phyloP scores from a whole-genome alignment of 2,329 filamentous ascomycete genomes.

The Xylariaceae sp. region DNA sequence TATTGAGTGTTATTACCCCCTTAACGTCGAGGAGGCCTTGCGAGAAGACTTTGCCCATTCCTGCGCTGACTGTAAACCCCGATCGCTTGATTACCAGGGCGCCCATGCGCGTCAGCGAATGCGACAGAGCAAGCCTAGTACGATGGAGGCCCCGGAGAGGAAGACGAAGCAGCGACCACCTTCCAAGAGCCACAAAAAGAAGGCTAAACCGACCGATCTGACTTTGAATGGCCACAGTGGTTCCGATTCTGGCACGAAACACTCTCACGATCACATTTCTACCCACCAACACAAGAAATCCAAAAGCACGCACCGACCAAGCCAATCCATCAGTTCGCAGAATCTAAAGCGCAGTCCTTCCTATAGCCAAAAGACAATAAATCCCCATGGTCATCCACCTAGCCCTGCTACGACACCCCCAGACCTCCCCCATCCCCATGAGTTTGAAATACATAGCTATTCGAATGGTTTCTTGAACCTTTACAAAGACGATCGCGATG shows the following conservation, averaged over 20 bases:
- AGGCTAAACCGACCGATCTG: constrained; percentile 70
- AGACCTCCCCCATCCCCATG: constrained; percentile 62
- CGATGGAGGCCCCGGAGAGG: constrained; percentile 60
- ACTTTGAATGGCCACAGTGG: constrained; percentile 68
- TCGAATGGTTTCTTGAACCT: constrained; percentile 75
- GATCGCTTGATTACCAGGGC: constrained; percentile 70
- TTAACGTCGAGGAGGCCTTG: constrained; percentile 72
- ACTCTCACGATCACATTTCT: constrained; percentile 48
- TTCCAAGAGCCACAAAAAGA: constrained; percentile 87
- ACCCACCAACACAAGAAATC: constrained; percentile 72
- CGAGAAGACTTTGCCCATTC: constrained; percentile 76
- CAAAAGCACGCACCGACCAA: constrained; percentile 80
- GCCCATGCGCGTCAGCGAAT: constrained; percentile 73
- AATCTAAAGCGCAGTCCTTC: constrained; percentile 66
- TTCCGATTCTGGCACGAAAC: constrained; percentile 58
- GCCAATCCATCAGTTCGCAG: constrained; percentile 73
- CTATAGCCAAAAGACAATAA: constrained; percentile 63
- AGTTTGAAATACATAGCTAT: constrained; percentile 68
- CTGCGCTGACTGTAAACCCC: constrained; percentile 85
- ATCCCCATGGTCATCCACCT: constrained; percentile 60
- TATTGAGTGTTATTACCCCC: constrained; percentile 90
- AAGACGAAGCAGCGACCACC: constrained; percentile 75
- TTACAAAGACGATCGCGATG: constrained; percentile 63
- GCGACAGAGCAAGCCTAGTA: constrained; percentile 52
- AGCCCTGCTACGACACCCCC: constrained; percentile 80